Percentiles rank a stretch among this genome's conserved stretches.
These are phyloP conservation scores for Dioscorea alata DNA, from an alignment of 106 monocot species.

Conservation along the genomic window DNA sequence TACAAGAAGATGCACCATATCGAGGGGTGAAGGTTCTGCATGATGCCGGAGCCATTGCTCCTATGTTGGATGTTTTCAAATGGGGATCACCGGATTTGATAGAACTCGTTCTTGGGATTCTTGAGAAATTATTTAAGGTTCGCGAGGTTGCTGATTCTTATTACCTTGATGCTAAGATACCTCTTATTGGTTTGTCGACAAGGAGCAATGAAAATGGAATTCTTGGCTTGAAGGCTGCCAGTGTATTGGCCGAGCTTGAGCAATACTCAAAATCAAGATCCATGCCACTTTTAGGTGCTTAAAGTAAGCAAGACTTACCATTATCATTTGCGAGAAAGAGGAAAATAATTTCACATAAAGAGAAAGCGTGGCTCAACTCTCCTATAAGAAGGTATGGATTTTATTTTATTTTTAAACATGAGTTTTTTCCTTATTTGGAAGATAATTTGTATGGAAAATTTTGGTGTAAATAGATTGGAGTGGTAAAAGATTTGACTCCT, in stretches of 20 bases:
- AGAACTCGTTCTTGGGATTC: slow-evolving; percentile 5
- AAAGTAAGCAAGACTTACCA: too few species aligned
- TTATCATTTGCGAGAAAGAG: too few species aligned
- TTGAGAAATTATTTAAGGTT: slow-evolving; percentile 2
- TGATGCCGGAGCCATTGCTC: slow-evolving; percentile 4
- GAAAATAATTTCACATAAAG: too few species aligned
- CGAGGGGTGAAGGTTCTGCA: slow-evolving; percentile 9
- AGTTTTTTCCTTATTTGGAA: too few species aligned
- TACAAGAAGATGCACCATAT: slow-evolving; percentile 6
- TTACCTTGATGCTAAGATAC: background rate
- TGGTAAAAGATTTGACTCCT: too few species aligned
- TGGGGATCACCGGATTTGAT: background rate
- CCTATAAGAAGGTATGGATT: too few species aligned
- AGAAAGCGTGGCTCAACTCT: too few species aligned
- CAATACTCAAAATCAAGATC: background rate
- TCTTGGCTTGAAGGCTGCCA: background rate
- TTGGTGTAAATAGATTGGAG: too few species aligned
- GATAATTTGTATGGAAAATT: too few species aligned
- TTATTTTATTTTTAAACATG: too few species aligned
- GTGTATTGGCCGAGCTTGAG: background rate
- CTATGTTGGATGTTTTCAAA: slow-evolving; percentile 13
- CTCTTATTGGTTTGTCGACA: background rate
- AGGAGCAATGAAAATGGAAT: background rate
- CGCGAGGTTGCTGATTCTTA: slow-evolving; percentile 8
- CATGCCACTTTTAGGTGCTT: background rate